Conservation (phyloP, 2,329 filamentous ascomycete genomes). For the Triangularia verruculosa region DNA sequence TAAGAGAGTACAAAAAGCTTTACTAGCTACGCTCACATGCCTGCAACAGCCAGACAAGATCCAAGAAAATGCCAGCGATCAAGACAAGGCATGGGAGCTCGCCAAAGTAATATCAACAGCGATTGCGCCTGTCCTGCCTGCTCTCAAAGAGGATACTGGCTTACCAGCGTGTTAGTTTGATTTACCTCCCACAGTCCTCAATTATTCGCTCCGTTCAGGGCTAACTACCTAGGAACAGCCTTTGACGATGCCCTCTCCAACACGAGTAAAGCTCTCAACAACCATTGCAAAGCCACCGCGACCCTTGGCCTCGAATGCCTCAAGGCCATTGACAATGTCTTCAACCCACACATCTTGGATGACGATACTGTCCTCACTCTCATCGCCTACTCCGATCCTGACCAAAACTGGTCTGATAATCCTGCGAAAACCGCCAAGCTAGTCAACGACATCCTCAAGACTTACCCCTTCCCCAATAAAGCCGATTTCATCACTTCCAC, state of each 20-base stretch:
- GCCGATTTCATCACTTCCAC: conserved; percentile 48
- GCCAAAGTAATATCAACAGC: conserved; percentile 8
- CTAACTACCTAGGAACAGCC: conserved; percentile 5
- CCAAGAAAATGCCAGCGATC: neutral
- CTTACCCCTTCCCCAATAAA: conserved; percentile 26
- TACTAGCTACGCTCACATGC: conserved; percentile 17
- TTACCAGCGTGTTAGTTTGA: conserved; percentile 5
- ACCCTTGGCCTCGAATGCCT: conserved; percentile 22
- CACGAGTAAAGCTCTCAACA: neutral
- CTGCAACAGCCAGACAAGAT: conserved; percentile 9
- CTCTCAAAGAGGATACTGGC: neutral
- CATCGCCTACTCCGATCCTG: conserved; percentile 33
- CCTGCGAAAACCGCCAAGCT: conserved; percentile 28
- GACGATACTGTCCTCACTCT: conserved; percentile 34
- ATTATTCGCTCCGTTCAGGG: neutral
- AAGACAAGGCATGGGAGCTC: neutral
- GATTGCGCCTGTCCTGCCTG: conserved; percentile 16
- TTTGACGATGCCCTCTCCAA: conserved; percentile 13
- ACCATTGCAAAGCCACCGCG: conserved; percentile 16
- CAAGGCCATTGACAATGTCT: conserved; percentile 5
- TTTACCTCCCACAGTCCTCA: too few relatives aligned
- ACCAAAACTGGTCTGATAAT: conserved; percentile 30
- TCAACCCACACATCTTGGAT: conserved; percentile 12
- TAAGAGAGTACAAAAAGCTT: neutral
- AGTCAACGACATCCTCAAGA: conserved; percentile 35